Base-by-base conservation (phyloP, 176 grass and related monocot genomes). In the Paspalum vaginatum region DNA sequence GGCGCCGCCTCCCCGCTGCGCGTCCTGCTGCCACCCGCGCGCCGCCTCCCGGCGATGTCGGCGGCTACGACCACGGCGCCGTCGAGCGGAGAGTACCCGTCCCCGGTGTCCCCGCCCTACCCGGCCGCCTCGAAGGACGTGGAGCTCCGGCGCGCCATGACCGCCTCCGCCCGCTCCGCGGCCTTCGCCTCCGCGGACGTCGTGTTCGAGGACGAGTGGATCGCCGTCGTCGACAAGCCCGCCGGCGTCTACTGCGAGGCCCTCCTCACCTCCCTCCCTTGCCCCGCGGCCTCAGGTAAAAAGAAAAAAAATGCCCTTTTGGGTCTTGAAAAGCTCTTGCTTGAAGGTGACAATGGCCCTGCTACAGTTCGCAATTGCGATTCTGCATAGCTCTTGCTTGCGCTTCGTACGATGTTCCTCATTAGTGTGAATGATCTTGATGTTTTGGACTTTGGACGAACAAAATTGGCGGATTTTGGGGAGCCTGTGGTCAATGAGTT, bases 171-270 rank as follows among this genome's bases (percentile, higher is more conserved):
- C 40, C 85, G 86, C 64, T 95, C 92, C 53, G 70, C 80, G 3
- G 11, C 18, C 39, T 85, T 61, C 75, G 47, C 79, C 7, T 49
- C 84, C 32, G 77, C 83, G 11, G 72, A 65, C 53, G 60, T 95
- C 4, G 56, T 98, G 15, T 93, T 89, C 78, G 95, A 98, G 84
- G 96, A 95, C 70, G 83, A 98, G 51, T 95, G 92, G 90, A 59
- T 98, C 47, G 58, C 63, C n/a, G 86, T 95, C 6, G 86, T 88
- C n/a, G 76, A 95, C 66, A 98, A 98, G 86, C 90, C 96, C 4
- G 65, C 88, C n/a, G 92, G 92, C 8, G 80, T 98, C 37, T 98
- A 98, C 68, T 98, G 88, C 78, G 95, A 98, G 15, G 55, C 90
- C 75, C 51, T 98, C 80, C 92, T 98, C 62, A 81, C 86, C 70